These are phyloP conservation scores for Baorangia bicolor DNA, from an alignment of 768 basidiomycete species.

Conservation along the genomic window DNA sequence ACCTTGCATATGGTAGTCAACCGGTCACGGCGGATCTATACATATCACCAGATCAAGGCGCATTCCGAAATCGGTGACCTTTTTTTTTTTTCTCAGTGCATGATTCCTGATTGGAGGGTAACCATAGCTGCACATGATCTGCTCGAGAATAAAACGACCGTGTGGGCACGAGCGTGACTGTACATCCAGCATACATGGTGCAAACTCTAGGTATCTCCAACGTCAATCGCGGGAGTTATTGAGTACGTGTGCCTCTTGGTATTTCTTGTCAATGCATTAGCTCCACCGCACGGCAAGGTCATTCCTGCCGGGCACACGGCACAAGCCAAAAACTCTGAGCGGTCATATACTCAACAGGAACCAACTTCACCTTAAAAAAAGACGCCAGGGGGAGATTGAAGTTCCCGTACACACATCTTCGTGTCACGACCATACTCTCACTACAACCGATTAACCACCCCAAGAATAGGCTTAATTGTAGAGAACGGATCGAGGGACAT, in stretches of 20 bases:
- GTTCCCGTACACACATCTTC: background rate
- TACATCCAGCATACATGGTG: background rate
- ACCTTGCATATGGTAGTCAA: background rate
- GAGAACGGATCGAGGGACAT: no score
- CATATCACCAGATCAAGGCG: background rate
- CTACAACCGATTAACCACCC: background rate
- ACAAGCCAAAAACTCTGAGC: no score
- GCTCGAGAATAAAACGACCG: background rate
- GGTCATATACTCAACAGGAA: no score
- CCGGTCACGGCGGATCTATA: background rate
- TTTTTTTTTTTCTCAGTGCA: background rate
- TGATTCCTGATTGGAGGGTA: background rate
- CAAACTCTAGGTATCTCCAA: background rate
- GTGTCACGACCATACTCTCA: background rate
- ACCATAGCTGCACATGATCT: no score
- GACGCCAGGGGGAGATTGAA: background rate
- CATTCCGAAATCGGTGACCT: background rate
- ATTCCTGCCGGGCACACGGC: background rate
- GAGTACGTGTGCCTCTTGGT: background rate
- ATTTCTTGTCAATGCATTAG: background rate
- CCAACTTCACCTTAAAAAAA: no score
- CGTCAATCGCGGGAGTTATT: no score
- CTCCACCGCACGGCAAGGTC: background rate
- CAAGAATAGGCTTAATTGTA: no score
- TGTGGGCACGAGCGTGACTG: no score